Evolutionary conservation across 2,329 filamentous ascomycete species (phyloP).

Genomic region (Colletotrichum godetiae): DNA sequence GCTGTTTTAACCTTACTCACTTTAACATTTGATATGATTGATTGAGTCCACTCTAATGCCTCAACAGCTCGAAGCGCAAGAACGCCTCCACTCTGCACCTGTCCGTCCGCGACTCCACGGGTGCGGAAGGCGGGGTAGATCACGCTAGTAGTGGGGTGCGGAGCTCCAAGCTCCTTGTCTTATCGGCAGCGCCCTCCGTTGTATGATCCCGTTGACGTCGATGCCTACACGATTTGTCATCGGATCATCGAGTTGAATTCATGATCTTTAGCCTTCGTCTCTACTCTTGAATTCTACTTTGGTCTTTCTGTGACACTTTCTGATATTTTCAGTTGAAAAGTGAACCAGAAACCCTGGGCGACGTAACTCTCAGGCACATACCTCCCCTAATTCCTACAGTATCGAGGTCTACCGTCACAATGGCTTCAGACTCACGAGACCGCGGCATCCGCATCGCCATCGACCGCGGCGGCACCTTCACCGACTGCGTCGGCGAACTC

Average conservation of each 20-base stretch:
- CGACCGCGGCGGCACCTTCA: conserved; percentile 88
- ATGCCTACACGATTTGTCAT: conserved; percentile 22
- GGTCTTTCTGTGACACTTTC: neutral
- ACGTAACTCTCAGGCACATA: neutral
- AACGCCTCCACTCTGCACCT: neutral
- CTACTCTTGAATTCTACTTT: neutral
- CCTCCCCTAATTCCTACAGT: too few relatives aligned
- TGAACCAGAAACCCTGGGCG: neutral
- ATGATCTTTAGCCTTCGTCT: neutral
- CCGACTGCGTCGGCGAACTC: conserved; percentile 89
- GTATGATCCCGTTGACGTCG: neutral
- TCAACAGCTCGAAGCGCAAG: neutral
- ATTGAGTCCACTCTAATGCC: too few relatives aligned
- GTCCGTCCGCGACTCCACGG: too few relatives aligned
- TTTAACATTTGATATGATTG: too few relatives aligned
- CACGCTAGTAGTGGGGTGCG: conserved; percentile 32
- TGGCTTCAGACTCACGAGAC: conserved; percentile 49
- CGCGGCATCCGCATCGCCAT: conserved; percentile 82
- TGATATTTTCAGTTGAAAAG: neutral
- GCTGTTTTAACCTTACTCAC: too few relatives aligned
- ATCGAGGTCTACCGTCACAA: conserved; percentile 36
- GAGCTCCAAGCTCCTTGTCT: conserved; percentile 31
- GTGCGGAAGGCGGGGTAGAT: conserved; percentile 24
- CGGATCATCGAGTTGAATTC: neutral
- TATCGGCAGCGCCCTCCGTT: conserved; percentile 13